Evolutionary conservation across 805 yeast species (phyloP).

Genomic region (Priceomyces melissophilus): DNA sequence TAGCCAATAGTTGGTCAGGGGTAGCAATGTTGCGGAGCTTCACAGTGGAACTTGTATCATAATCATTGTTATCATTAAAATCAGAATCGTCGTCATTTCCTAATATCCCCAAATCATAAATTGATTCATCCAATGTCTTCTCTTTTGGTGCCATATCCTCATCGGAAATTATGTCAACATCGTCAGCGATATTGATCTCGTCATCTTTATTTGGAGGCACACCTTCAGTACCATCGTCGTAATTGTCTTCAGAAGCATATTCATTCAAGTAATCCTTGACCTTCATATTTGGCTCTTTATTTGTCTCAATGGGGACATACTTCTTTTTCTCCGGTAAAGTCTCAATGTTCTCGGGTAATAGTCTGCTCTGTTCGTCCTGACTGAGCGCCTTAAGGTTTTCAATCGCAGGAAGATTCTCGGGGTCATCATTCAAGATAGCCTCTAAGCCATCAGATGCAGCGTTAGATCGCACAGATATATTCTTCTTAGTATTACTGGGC

Average conservation of each 20-base stretch:
- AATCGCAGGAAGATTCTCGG: conserved; percentile 14
- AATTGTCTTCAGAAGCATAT: conserved; percentile 3
- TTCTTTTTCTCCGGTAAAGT: conserved; percentile 1
- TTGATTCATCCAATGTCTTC: conserved; percentile 5
- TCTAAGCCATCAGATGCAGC: neutral
- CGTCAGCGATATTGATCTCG: conserved; percentile 8
- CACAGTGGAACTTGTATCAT: no score
- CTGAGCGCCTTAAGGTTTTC: conserved; percentile 8
- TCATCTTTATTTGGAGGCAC: conserved; percentile 3
- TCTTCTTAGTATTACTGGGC: neutral
- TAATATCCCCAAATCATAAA: conserved; percentile 8
- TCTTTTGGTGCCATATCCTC: conserved; percentile 1
- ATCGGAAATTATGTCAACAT: conserved; percentile 6
- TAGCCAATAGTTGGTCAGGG: no score
- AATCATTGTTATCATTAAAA: conserved; percentile 3
- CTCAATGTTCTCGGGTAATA: neutral
- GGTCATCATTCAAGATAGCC: conserved; percentile 5
- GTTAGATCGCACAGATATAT: neutral
- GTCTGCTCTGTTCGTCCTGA: neutral
- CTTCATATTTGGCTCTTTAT: conserved; percentile 1
- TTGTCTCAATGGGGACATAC: conserved; percentile 5
- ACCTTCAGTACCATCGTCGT: neutral
- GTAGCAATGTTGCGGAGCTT: no score
- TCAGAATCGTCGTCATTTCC: conserved; percentile 4
- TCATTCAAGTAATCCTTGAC: conserved; percentile 4